Evolutionary conservation across 768 basidiomycete genomes (phyloP).

Genomic region (Panaeolus papilionaceus): DNA sequence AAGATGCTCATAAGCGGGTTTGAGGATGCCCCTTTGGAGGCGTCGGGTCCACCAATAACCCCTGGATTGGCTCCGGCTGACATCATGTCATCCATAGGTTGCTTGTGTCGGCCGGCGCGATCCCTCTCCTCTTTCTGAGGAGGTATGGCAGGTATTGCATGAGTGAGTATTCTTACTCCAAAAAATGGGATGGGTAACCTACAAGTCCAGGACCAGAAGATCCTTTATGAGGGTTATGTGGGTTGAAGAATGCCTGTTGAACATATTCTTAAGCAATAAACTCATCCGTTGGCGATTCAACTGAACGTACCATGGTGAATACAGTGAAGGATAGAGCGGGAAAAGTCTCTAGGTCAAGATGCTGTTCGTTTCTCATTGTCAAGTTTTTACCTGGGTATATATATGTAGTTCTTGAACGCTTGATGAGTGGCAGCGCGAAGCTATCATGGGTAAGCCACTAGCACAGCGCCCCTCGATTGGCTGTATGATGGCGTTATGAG

Average conservation of each 20-base stretch:
- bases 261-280: background rate
- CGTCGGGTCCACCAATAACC: background rate
- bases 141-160: background rate
- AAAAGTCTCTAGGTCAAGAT: too few species aligned
- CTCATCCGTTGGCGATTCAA: background rate
- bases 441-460: too few species aligned
- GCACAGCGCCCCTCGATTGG: too few species aligned
- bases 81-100: slow-evolving; percentile 1
- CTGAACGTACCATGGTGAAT: background rate
- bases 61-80: background rate
- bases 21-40: background rate
- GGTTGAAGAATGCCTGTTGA: background rate
- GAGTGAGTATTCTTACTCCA: background rate
- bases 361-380: too few species aligned
- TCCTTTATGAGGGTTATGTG: background rate
- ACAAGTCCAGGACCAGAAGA: background rate
- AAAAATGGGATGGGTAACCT: background rate
- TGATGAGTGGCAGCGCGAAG: background rate
- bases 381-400: too few species aligned
- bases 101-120: background rate
- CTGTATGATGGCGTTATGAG: too few species aligned
- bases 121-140: slow-evolving; percentile 4
- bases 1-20: slow-evolving; percentile 4
- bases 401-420: too few species aligned
- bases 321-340: too few species aligned